phyloP scores from a whole-genome alignment of 192 early-diverging fungal species.

The Ambispora gerdemannii region DNA sequence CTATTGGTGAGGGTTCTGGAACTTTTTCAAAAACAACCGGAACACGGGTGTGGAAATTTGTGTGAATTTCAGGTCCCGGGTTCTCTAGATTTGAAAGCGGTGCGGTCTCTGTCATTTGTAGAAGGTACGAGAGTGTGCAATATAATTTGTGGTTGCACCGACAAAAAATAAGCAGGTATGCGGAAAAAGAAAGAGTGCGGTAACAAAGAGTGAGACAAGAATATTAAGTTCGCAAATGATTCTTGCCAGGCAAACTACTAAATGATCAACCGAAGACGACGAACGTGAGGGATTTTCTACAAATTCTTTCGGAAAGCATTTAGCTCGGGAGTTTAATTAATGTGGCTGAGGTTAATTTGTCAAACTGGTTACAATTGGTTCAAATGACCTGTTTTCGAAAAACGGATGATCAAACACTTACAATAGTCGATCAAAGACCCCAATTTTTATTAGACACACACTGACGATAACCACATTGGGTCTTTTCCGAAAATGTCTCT shows the following conservation, averaged over 20 bases:
- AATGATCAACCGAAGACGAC: background rate
- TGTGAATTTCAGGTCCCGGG: slow-evolving; percentile 2
- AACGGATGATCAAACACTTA: background rate
- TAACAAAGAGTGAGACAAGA: no score
- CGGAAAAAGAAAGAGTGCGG: background rate
- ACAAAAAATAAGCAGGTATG: background rate
- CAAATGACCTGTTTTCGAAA: slow-evolving; percentile 1
- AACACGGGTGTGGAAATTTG: background rate
- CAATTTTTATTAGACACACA: background rate
- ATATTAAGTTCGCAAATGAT: no score
- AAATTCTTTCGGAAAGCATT: background rate
- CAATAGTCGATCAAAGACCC: background rate
- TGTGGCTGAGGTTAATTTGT: slow-evolving; percentile 14
- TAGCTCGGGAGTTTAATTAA: background rate
- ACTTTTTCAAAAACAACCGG: background rate
- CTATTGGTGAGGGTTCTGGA: background rate
- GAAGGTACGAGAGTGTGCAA: background rate
- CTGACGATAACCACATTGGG: no score
- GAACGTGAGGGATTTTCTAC: background rate
- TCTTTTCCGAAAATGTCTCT: slow-evolving; percentile 51
- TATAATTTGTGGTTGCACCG: background rate
- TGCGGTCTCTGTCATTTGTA: slow-evolving; percentile 18
- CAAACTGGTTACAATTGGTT: slow-evolving; percentile 10
- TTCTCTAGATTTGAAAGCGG: slow-evolving; percentile 13
- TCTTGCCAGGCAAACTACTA: background rate